Conservation (phyloP, 1,139 yeast genomes). For the Dujonia santamariae region DNA sequence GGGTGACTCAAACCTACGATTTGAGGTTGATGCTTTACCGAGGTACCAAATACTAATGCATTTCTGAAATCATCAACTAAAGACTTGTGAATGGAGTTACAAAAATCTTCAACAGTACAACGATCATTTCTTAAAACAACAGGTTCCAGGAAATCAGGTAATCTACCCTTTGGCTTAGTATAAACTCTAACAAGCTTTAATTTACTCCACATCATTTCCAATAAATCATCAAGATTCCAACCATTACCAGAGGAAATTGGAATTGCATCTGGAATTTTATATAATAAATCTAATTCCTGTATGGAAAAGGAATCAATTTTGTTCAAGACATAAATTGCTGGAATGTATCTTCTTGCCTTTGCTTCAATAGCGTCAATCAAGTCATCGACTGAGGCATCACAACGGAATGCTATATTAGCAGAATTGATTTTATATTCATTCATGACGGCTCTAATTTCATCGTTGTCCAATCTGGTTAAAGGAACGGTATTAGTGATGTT, state of each 20-base stretch:
- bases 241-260: conserved; percentile 95
- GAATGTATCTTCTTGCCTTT: conserved; percentile 85
- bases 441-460: conserved; percentile 95
- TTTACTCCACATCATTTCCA: conserved; percentile 93
- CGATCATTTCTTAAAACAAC: conserved; percentile 82
- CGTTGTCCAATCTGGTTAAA: conserved; percentile 83
- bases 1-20: conserved; percentile 82
- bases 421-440: conserved; percentile 90
- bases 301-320: conserved; percentile 93
- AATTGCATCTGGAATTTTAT: conserved; percentile 92
- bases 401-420: conserved; percentile 94
- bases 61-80: conserved; percentile 89
- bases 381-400: conserved; percentile 97
- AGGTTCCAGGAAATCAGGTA: conserved; percentile 94
- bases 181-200: conserved; percentile 89
- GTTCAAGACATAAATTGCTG: conserved; percentile 90
- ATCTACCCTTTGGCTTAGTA: conserved; percentile 92
- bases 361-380: conserved; percentile 92
- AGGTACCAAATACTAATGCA: conserved; percentile 87
- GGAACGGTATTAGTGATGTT: conserved; percentile 93
- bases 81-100: conserved; percentile 94
- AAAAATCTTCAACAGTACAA: conserved; percentile 89
- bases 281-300: conserved; percentile 85
- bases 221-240: conserved; percentile 93
- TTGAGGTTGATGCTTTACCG: conserved; percentile 98